Evolutionary conservation across 1,284 basidiomycete species (phyloP), one percentile per base, ranked within the genome.

Genomic region (Ceratobasidium papillatum): DNA sequence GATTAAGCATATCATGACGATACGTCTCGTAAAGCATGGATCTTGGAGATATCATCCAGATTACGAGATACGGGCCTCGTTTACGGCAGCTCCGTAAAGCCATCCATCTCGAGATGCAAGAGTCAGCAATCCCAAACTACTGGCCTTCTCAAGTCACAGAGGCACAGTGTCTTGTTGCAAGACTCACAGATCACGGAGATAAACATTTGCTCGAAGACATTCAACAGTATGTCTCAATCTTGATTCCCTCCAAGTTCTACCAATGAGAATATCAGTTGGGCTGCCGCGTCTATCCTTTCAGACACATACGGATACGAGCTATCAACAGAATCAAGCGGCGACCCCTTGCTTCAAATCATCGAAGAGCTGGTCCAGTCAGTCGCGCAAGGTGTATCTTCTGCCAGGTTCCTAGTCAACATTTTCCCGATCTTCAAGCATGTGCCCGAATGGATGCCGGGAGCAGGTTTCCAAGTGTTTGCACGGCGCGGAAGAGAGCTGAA

Each of bases 381-480:
- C 30, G 19, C 65, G 12, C 17, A 8, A 36, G 65, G 65, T 2
- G n/a, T 36, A 4, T 36, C 27, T n/a, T 54, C 65, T 9, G 51
- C 65, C 7, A 30, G 51, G 49, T 68, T 54, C 49, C 27, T 68
- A 19, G 65, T 68, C 11, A 68, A 68, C 36, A 1, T 68, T 22
- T 56, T 68, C 25, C 65, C 65, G 3, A 22, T 34, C 17, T 49
- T 68, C 25, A 68, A 56, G 27, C 34, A 68, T 32, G 17, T 52
- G 25, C 65, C 65, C 32, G 65, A 68, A 56, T 68, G 65, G 65
- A 68, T 68, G 65, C 65, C 65, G 12, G 65, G 65, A 38, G 65
- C 47, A 38, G 34, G 30, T 38, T 68, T 68, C 27, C 27, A 56
- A 14, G 34, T 3, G 30, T 68, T 54, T 34, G 65, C 47, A 19